phyloP scores from a whole-genome alignment of 495 filamentous ascomycete genomes.

The Melanomma pulvis-pyrius region DNA sequence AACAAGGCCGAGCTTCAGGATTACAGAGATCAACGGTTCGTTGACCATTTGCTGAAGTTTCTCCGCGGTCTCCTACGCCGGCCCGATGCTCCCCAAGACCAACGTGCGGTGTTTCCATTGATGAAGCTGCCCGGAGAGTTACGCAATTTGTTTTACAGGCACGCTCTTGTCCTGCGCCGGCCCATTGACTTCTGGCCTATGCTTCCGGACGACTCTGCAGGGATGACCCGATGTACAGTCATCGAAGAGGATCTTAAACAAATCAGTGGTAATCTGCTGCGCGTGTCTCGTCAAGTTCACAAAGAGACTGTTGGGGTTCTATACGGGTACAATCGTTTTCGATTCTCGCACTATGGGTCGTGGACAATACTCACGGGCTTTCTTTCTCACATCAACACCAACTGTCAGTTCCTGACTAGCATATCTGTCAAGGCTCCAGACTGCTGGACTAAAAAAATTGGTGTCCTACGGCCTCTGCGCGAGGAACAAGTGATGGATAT shows the following conservation, averaged over 20 bases:
- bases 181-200: constrained; percentile 26
- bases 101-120: neutral
- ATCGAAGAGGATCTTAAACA: neutral
- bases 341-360: constrained; percentile 8
- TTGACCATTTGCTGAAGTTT: neutral
- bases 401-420: constrained; percentile 2
- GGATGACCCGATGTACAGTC: neutral
- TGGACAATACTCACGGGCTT: neutral
- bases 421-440: neutral
- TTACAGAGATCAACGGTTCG: neutral
- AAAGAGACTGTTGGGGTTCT: constrained; percentile 8
- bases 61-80: neutral
- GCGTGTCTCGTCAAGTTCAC: constrained; percentile 15
- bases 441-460: neutral
- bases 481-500: neutral
- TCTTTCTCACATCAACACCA: neutral
- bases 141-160: constrained; percentile 15
- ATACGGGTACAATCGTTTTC: constrained; percentile 18
- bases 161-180: constrained; percentile 1
- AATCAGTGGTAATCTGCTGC: constrained; percentile 15
- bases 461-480: neutral
- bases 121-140: constrained; percentile 20
- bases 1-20: neutral
- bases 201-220: neutral
- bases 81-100: neutral